Evolutionary conservation across 2,329 filamentous ascomycete species (phyloP).

Genomic region (Dactylellina sp.): DNA sequence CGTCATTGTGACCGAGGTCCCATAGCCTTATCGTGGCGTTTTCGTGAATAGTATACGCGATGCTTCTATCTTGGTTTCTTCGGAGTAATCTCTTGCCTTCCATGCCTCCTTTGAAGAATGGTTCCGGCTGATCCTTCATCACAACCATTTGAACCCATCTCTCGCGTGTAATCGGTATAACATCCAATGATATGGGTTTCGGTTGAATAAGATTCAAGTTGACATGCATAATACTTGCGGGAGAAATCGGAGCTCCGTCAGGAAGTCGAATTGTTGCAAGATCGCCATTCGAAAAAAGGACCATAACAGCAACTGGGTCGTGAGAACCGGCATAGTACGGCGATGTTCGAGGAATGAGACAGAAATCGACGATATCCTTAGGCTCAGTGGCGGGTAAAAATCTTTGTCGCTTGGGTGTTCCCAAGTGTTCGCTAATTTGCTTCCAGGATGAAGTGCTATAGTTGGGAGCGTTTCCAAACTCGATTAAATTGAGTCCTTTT

Average conservation of each 20-base stretch:
- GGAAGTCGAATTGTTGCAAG: conserved; percentile 91
- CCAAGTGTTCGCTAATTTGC: conserved; percentile 79
- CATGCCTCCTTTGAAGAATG: conserved; percentile 79
- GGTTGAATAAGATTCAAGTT: conserved; percentile 90
- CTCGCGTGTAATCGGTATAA: conserved; percentile 80
- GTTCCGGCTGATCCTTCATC: conserved; percentile 80
- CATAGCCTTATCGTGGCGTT: conserved; percentile 92
- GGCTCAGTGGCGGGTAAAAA: conserved; percentile 81
- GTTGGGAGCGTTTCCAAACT: conserved; percentile 86
- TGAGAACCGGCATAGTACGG: conserved; percentile 89
- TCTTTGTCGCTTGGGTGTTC: conserved; percentile 77
- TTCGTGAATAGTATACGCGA: conserved; percentile 82
- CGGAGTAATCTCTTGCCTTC: conserved; percentile 77
- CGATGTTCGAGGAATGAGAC: conserved; percentile 81
- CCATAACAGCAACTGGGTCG: conserved; percentile 87
- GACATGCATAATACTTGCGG: conserved; percentile 90
- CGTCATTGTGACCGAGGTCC: conserved; percentile 91
- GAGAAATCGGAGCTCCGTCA: conserved; percentile 87
- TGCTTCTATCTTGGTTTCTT: conserved; percentile 82
- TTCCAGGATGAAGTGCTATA: conserved; percentile 95
- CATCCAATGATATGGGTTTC: conserved; percentile 78
- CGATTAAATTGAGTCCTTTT: conserved; percentile 87
- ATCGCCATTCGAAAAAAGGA: conserved; percentile 85
- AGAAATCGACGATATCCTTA: conserved; percentile 81
- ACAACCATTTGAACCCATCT: conserved; percentile 94